A percentile compares a stretch with the other conserved stretches of the same genome.
Evolutionary conservation across 2,329 filamentous ascomycete species (phyloP).

Genomic region (Lecanicillium sp.): DNA sequence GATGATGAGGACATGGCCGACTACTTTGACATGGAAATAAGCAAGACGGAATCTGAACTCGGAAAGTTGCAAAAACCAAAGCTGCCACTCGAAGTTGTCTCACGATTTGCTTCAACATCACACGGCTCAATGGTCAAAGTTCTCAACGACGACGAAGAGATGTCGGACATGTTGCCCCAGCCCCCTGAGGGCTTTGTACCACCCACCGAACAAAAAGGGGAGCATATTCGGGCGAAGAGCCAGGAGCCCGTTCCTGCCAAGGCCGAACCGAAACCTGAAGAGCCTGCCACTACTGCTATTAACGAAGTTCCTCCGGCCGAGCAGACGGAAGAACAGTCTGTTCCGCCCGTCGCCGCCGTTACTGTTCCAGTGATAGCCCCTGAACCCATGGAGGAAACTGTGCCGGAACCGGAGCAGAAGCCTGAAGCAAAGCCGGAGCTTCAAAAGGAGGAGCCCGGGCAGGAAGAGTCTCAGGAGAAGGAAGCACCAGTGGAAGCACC

Average conservation of each 20-base stretch:
- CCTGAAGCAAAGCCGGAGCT: background rate
- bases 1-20: conserved; percentile 55
- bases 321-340: background rate
- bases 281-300: background rate
- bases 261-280: background rate
- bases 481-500: background rate
- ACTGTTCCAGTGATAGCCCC: too few species aligned
- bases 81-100: conserved; percentile 35
- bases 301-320: background rate
- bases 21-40: conserved; percentile 48
- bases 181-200: conserved; percentile 29
- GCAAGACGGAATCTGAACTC: conserved; percentile 44
- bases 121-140: conserved; percentile 45
- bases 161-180: conserved; percentile 38
- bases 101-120: conserved; percentile 41
- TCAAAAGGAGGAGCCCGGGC: background rate
- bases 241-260: background rate
- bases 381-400: too few species aligned
- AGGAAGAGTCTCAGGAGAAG: background rate
- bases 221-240: too few species aligned
- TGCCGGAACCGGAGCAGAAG: too few species aligned
- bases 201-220: conserved; percentile 13
- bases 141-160: conserved; percentile 37
- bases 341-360: background rate
- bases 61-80: conserved; percentile 38